phyloP scores from a whole-genome alignment of 495 filamentous ascomycete genomes.

The Talaromyces ruber region DNA sequence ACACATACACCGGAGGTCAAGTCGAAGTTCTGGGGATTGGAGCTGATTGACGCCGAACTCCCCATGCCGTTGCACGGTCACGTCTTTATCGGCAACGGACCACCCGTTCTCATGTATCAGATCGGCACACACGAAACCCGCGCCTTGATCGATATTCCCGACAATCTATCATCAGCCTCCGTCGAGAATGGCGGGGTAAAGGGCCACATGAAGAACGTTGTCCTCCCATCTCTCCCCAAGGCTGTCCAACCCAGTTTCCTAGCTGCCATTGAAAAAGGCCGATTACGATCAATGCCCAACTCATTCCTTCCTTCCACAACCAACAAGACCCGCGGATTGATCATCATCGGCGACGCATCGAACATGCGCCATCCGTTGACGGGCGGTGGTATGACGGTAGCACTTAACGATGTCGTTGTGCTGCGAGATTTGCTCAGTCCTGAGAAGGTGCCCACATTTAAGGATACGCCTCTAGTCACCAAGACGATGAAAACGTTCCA shows the following conservation, averaged over 20 bases:
- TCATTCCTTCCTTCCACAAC: conserved; percentile 75
- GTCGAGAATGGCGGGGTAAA: conserved; percentile 70
- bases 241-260: conserved; percentile 64
- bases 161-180: conserved; percentile 62
- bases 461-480: conserved; percentile 52
- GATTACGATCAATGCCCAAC: conserved; percentile 83
- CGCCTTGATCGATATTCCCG: conserved; percentile 83
- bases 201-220: conserved; percentile 64
- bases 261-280: conserved; percentile 64
- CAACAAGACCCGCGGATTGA: conserved; percentile 61
- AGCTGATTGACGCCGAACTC: conserved; percentile 78
- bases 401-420: conserved; percentile 76
- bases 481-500: conserved; percentile 71
- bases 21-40: conserved; percentile 84
- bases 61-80: conserved; percentile 70
- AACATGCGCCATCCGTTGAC: conserved; percentile 97
- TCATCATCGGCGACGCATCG: conserved; percentile 83
- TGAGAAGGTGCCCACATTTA: conserved; percentile 55
- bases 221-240: conserved; percentile 70
- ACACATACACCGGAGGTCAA: conserved; percentile 57
- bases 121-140: conserved; percentile 94
- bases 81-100: conserved; percentile 71
- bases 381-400: conserved; percentile 93
- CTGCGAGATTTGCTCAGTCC: conserved; percentile 65
- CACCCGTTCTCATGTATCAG: conserved; percentile 89